Evolutionary conservation across 306 rosid species (phyloP), one percentile per base, ranked within the genome.

Genomic region (Elaeagnus macrophylla): DNA sequence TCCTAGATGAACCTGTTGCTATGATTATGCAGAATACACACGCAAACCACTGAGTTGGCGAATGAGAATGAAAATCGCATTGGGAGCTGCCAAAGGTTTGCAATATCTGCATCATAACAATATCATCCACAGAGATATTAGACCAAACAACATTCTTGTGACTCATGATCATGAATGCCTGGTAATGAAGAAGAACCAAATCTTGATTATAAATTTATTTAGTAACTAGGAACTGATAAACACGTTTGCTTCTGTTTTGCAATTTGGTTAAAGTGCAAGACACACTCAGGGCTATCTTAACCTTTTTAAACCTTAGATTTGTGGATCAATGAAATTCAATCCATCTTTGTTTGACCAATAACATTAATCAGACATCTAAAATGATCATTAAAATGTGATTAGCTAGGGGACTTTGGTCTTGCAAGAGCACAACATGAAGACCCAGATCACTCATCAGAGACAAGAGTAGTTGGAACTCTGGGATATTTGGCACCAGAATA

Each of bases 401-500:
- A 85, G 97, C 53, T 89, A 20, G 97, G 97, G 61, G 95, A 89
- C 67, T 89, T 89, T 59, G 97, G 97, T 10, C 76, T 89, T 32
- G 95, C 97, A 53, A 79, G 82, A 72, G 76, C 62, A 38, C 89
- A 81, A 62, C 65, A 60, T 43, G 74, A 70, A 50, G 72, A 83
- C 62, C 32, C 79, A 0, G 73, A 68, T 63, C 77, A 56, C 19
- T 70, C 86, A 6, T 55, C 76, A 47, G 84, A 75, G 7, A 83
- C 94, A 0, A 77, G 77, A 61, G 84, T 86, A 39, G 84, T 89
- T 25, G 97, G 97, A 65, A 72, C 90, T 10, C 63, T 82, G 58
- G 97, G 97, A 64, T 89, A 89, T 70, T 44, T 89, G 71, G 95
- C 95, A 53, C 97, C 97, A 38, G 97, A 89, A 74, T 89, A 89